Conservation (phyloP, 2,329 filamentous ascomycete genomes). For the Tolypocladium nubicola region DNA sequence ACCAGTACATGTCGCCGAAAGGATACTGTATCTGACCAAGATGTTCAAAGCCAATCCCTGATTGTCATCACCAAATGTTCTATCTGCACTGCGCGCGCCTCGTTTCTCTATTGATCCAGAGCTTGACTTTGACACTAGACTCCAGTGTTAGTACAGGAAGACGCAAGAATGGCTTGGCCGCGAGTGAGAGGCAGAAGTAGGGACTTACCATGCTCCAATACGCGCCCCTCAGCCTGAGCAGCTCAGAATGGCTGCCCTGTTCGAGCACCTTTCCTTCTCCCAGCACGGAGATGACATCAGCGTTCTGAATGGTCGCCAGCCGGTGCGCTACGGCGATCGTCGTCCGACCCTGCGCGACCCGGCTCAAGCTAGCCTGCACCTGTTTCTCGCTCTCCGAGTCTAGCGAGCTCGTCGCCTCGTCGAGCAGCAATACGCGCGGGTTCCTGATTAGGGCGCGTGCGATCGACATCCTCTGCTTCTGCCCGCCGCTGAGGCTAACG, state of each 20-base stretch:
- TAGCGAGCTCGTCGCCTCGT: conserved; percentile 62
- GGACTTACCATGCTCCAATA: conserved; percentile 48
- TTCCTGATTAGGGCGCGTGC: conserved; percentile 56
- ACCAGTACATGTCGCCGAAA: too few relatives aligned
- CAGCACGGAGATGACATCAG: conserved; percentile 69
- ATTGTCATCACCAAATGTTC: too few relatives aligned
- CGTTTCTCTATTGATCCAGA: too few relatives aligned
- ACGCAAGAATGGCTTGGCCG: too few relatives aligned
- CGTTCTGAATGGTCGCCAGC: conserved; percentile 66
- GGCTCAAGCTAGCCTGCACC: conserved; percentile 58
- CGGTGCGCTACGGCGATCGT: conserved; percentile 71
- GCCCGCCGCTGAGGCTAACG: conserved; percentile 57
- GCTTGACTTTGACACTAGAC: too few relatives aligned
- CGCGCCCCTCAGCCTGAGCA: conserved; percentile 39
- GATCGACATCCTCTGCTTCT: conserved; percentile 62
- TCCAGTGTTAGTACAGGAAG: too few relatives aligned
- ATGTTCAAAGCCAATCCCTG: too few relatives aligned
- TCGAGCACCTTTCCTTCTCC: conserved; percentile 50
- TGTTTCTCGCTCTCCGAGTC: conserved; percentile 53
- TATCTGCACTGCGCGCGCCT: too few relatives aligned
- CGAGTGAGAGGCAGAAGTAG: too few relatives aligned
- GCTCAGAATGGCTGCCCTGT: conserved; percentile 39
- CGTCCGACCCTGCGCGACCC: conserved; percentile 46
- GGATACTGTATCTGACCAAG: too few relatives aligned
- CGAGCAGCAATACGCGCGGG: conserved; percentile 55